Conservation (phyloP, 805 yeast species). For the Kuraishia borneana region DNA sequence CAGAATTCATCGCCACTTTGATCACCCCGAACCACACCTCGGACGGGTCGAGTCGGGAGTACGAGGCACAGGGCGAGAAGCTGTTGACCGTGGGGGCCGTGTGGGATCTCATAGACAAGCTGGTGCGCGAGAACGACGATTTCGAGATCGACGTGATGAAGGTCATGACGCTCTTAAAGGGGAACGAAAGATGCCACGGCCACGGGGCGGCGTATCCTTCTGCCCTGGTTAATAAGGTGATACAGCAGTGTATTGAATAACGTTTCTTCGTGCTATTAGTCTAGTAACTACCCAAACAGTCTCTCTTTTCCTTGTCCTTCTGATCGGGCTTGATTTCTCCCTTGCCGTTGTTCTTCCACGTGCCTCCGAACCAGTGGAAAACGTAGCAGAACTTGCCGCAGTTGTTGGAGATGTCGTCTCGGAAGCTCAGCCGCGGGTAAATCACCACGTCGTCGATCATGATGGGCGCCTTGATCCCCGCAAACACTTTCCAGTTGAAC, state of each 20-base stretch:
- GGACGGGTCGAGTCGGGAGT: constrained; percentile 4
- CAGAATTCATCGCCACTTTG: constrained; percentile 4
- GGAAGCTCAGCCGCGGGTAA: constrained; percentile 19
- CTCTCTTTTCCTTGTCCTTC: background rate
- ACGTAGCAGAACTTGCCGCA: constrained; percentile 24
- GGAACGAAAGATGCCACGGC: constrained; percentile 70
- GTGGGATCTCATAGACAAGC: constrained; percentile 63
- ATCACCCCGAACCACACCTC: constrained; percentile 2
- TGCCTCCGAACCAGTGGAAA: constrained; percentile 23
- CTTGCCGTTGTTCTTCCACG: constrained; percentile 22
- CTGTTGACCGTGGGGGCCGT: constrained; percentile 66
- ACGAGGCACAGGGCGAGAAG: constrained; percentile 25
- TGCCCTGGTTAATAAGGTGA: constrained; percentile 26
- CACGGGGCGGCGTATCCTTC: constrained; percentile 60
- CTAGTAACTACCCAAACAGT: background rate
- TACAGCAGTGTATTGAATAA: constrained; percentile 7
- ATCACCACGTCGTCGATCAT: constrained; percentile 1
- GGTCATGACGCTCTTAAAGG: constrained; percentile 50
- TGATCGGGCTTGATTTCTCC: constrained; percentile 21
- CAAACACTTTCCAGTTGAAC: constrained; percentile 1
- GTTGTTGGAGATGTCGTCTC: constrained; percentile 21
- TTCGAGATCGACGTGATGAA: constrained; percentile 40
- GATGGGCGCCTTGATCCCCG: constrained; percentile 1
- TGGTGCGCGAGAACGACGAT: constrained; percentile 35
- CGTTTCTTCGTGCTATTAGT: too few relatives aligned